A percentile compares a stretch with the other conserved stretches of the same genome.
These are phyloP conservation scores for Quercus robur DNA, from an alignment of 306 rosid genomes.

Conservation along the genomic window DNA sequence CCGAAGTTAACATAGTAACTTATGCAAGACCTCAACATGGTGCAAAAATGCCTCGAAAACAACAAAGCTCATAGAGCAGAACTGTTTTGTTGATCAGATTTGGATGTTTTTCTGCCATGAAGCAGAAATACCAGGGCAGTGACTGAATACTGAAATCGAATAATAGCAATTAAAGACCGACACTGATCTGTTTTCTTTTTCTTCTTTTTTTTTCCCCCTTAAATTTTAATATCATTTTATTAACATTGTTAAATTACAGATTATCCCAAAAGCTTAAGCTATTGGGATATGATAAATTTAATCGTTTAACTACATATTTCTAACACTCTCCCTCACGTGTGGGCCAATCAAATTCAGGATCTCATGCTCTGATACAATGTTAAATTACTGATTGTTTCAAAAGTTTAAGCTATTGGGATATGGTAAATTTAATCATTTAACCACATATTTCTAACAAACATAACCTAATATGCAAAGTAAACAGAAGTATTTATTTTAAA, in stretches of 20 bases:
- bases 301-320: too few relatives aligned
- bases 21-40: neutral
- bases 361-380: too few relatives aligned
- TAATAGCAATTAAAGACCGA: neutral
- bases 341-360: too few relatives aligned
- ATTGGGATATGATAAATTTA: too few relatives aligned
- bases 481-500: neutral
- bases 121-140: neutral
- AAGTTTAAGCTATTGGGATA: too few relatives aligned
- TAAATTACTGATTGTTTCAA: too few relatives aligned
- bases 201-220: neutral
- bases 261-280: too few relatives aligned
- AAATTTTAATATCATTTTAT: neutral
- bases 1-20: neutral
- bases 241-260: neutral
- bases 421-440: too few relatives aligned
- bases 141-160: neutral
- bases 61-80: neutral
- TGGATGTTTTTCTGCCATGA: neutral
- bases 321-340: too few relatives aligned
- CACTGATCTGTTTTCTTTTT: neutral
- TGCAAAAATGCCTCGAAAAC: neutral
- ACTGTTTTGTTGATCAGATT: neutral
- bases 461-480: neutral
- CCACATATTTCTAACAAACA: too few relatives aligned